A percentile compares a stretch with the other conserved stretches of the same genome.
phyloP scores from a whole-genome alignment of 331 rosid species.

The Ulmus americana region DNA sequence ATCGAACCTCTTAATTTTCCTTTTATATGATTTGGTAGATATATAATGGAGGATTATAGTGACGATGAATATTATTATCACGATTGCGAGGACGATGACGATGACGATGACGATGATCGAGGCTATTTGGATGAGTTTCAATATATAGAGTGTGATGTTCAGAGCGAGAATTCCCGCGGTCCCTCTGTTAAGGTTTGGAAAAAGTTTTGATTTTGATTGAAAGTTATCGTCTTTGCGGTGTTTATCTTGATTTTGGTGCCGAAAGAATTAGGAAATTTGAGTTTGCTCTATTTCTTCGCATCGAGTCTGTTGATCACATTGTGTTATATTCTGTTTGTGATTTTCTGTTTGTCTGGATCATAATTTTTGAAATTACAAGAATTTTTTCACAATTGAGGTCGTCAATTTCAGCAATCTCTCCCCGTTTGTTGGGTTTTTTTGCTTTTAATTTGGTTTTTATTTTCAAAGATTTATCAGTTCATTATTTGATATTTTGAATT shows the following conservation, averaged over 20 bases:
- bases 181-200: conserved; percentile 16
- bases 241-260: not conserved
- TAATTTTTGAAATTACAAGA: too few relatives aligned
- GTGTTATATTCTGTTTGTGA: too few relatives aligned
- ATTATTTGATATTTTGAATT: too few relatives aligned
- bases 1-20: not conserved
- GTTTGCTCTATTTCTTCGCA: too few relatives aligned
- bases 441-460: too few relatives aligned
- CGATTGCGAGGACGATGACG: conserved; percentile 8
- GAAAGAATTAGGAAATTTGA: not conserved
- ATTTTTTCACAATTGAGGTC: too few relatives aligned
- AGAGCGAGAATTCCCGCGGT: not conserved
- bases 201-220: not conserved
- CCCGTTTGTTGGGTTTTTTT: too few relatives aligned
- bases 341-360: too few relatives aligned
- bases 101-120: not conserved
- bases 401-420: too few relatives aligned
- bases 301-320: too few relatives aligned
- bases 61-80: conserved; percentile 15
- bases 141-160: conserved; percentile 11
- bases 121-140: conserved; percentile 1
- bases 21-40: conserved; percentile 1
- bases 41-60: conserved; percentile 22
- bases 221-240: not conserved
- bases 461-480: too few relatives aligned